Evolutionary conservation across 2,329 filamentous ascomycete species (phyloP), one percentile per base, ranked within the genome.

Genomic region (Penicillium capsulatum): DNA sequence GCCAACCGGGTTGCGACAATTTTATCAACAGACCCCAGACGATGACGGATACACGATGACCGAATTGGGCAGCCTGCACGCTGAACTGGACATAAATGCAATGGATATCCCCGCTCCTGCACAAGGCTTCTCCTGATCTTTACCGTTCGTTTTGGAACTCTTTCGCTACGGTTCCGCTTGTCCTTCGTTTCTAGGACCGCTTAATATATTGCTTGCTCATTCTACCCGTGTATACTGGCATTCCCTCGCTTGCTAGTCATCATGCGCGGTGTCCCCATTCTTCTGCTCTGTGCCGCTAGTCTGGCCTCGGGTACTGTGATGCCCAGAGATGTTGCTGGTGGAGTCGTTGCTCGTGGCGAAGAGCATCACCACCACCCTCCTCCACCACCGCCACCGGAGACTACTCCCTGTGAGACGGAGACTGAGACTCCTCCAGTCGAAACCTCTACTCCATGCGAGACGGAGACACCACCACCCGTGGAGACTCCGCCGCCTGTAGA

Each of bases 141-240:
- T 32, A 43, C 31, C 20, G 32, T 22, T 22, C 19, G 19, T 22
- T 22, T 22, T 22, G 62, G 64, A 66, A 66, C 67, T 71, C 68
- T 55, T 61, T 72, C 67, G 68, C 61, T 72, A 69, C 60, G 65
- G 68, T 70, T 69, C 63, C 58, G 58, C 13, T 46, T 43, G 51
- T 51, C 47, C 50, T 59, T 64, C 49, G 42, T 55, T 49, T 41
- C 22, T 38, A 33, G 27, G 24, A 29, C 20, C 16, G 24, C 20
- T 11, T 13, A 14, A 33, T 33, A 35, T 11, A 40, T 30, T 32
- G 13, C 38, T 22, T 29, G 13, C 37, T 8, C 34, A 39, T n/a
- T 32, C 14, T 3, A 30, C 31, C 9, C 27, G 30, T 20, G 8
- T 17, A 34, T 15, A 22, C 29, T 41, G 41, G 44, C 37, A 39